These are phyloP conservation scores for Citrus australasica DNA, from an alignment of 345 rosid genomes.

Conservation along the genomic window DNA sequence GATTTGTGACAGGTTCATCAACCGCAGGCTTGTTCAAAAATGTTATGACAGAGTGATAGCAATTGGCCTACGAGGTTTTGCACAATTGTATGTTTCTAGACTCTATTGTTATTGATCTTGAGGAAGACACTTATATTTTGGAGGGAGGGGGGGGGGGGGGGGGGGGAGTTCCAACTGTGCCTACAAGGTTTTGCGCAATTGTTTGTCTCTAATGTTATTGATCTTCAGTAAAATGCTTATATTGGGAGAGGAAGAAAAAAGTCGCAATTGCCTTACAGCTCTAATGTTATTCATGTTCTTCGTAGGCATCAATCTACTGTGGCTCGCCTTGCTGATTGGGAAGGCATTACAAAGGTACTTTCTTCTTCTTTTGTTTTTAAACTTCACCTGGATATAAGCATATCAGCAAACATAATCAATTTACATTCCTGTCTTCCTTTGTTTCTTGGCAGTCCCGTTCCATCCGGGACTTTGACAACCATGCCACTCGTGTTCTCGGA, in stretches of 20 bases:
- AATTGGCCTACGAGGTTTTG: slow-evolving; percentile 36
- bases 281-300: neutral
- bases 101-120: no score
- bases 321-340: slow-evolving; percentile 31
- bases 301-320: slow-evolving; percentile 34
- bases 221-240: neutral
- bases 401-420: neutral
- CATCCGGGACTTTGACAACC: slow-evolving; percentile 28
- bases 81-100: slow-evolving; percentile 28
- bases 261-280: neutral
- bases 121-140: no score
- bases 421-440: neutral
- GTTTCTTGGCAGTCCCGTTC: slow-evolving; percentile 29
- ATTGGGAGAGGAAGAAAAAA: neutral
- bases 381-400: neutral
- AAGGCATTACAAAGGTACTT: slow-evolving; percentile 16
- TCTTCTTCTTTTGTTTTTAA: neutral
- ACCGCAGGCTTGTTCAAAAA: slow-evolving; percentile 29
- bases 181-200: neutral
- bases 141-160: rapidly evolving
- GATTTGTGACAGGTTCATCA: slow-evolving; percentile 40
- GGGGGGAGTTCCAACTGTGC: neutral
- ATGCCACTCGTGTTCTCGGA: slow-evolving; percentile 31
- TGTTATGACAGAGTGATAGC: slow-evolving; percentile 26
- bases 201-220: neutral